Evolutionary conservation across 2,329 filamentous ascomycete species (phyloP).

Genomic region (Phyllosticta citriasiana): DNA sequence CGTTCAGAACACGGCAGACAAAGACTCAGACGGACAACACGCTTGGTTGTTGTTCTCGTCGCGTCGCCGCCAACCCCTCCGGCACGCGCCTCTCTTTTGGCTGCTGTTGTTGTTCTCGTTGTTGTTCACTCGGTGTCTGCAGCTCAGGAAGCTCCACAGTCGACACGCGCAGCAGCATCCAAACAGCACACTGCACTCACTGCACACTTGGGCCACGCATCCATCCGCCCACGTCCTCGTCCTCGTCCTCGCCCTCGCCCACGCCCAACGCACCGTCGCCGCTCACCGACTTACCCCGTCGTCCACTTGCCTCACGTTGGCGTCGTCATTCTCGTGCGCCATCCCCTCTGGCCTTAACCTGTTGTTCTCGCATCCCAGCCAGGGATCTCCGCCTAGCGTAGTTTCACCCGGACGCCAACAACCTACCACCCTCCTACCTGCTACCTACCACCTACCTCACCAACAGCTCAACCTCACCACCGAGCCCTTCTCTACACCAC

Average conservation of each 20-base stretch:
- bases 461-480: conserved; percentile 3
- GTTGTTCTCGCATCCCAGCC: neutral
- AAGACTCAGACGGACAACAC: too few relatives aligned
- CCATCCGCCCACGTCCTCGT: neutral
- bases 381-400: conserved; percentile 7
- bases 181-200: neutral
- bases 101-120: too few relatives aligned
- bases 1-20: too few relatives aligned
- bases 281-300: neutral
- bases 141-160: neutral
- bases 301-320: neutral
- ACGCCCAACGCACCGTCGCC: neutral
- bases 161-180: neutral
- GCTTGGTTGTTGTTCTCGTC: too few relatives aligned
- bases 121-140: too few relatives aligned
- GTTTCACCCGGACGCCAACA: conserved; percentile 7
- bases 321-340: neutral
- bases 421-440: neutral
- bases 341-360: neutral
- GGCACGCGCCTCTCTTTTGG: too few relatives aligned
- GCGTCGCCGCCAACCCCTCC: too few relatives aligned
- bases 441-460: neutral
- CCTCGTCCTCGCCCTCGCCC: neutral
- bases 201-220: neutral
- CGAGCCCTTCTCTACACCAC: conserved; percentile 5